These are phyloP conservation scores for Fraxinus nigra DNA, from an alignment of 305 asterid genomes.

Conservation along the genomic window DNA sequence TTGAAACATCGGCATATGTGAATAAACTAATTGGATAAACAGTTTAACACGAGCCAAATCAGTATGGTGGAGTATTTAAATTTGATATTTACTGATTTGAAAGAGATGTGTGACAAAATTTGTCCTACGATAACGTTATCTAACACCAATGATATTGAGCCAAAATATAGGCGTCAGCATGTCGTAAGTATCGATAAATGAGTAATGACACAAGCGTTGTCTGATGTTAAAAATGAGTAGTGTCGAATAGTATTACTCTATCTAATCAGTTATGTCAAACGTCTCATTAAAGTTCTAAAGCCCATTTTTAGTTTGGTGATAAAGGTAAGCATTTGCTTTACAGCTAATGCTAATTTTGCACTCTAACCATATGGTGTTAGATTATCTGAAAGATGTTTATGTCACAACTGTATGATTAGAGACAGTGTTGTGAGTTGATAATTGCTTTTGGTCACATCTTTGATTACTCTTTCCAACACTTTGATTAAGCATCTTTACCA, in stretches of 20 bases:
- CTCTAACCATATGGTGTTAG: conserved; percentile 15
- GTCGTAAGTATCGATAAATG: too few relatives aligned
- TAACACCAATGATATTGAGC: too few relatives aligned
- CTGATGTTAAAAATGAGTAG: too few relatives aligned
- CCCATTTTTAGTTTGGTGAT: not conserved
- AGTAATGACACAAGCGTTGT: too few relatives aligned
- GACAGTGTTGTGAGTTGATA: conserved; percentile 20
- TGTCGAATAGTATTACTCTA: too few relatives aligned
- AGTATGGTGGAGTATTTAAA: not conserved
- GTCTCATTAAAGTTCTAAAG: not conserved
- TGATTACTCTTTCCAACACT: conserved; percentile 31
- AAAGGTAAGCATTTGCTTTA: not conserved
- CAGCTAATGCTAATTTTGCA: conserved; percentile 8
- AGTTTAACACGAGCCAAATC: too few relatives aligned
- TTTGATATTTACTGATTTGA: not conserved
- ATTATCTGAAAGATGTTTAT: conserved; percentile 30
- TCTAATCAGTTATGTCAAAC: not conserved
- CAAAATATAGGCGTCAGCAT: too few relatives aligned
- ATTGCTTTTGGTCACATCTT: conserved; percentile 32
- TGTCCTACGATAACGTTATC: too few relatives aligned
- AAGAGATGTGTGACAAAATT: not conserved
- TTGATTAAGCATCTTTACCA: conserved; percentile 31
- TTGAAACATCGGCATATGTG: too few relatives aligned
- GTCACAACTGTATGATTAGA: conserved; percentile 32
- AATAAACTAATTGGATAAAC: too few relatives aligned